Percentiles rank a stretch among this genome's conserved stretches.
phyloP scores from a whole-genome alignment of 116 monocot genomes.

The Papilionanthe hybrid region DNA sequence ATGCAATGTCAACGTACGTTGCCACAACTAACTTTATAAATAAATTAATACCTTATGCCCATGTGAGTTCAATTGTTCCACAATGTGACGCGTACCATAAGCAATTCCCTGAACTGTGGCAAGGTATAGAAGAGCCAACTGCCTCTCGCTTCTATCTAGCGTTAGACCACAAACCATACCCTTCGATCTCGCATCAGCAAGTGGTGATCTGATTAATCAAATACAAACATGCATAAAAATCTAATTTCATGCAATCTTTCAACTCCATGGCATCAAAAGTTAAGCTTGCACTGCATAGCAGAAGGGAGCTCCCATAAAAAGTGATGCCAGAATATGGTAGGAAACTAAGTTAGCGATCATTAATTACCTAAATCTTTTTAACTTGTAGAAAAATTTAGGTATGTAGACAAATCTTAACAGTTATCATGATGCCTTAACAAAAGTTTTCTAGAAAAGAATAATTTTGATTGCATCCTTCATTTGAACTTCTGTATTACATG shows the following conservation, averaged over 20 bases:
- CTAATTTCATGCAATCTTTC: not conserved
- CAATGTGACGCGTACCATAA: constrained; percentile 94
- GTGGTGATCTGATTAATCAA: constrained; percentile 57
- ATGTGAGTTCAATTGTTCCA: constrained; percentile 92
- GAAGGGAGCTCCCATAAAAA: not conserved
- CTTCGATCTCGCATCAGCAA: constrained; percentile 86
- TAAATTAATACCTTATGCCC: constrained; percentile 73
- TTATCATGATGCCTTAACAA: not conserved
- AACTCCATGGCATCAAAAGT: not conserved
- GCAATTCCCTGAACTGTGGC: constrained; percentile 91
- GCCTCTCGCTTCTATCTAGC: constrained; percentile 81
- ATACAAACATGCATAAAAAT: not conserved
- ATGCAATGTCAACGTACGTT: not conserved
- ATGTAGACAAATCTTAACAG: not conserved
- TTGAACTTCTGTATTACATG: not conserved
- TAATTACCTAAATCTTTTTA: not conserved
- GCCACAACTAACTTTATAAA: not conserved
- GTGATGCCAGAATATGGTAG: not conserved
- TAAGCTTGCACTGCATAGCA: not conserved
- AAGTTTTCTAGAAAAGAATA: not conserved
- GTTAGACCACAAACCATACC: constrained; percentile 84
- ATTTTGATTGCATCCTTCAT: not conserved
- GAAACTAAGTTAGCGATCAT: not conserved
- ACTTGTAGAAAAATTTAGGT: not conserved
- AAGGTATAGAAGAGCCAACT: constrained; percentile 79